These are phyloP conservation scores for Austroboletus novae-zelandiae DNA, from an alignment of 1,284 basidiomycete species.

Conservation along the genomic window DNA sequence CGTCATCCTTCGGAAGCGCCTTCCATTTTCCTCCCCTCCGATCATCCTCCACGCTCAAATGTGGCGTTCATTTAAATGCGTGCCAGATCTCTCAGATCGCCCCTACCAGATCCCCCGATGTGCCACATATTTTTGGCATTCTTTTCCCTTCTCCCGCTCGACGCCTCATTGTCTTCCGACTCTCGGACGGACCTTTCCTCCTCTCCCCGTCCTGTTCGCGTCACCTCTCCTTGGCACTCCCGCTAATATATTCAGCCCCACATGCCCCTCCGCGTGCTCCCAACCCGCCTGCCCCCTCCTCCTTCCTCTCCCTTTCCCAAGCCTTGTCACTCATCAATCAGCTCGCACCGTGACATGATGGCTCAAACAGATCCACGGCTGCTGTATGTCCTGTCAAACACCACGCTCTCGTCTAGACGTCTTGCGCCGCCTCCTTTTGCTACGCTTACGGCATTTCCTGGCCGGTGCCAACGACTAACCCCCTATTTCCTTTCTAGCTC, in stretches of 20 bases:
- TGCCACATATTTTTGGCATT: conserved; percentile 12
- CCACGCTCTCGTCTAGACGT: neutral
- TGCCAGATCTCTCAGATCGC: neutral
- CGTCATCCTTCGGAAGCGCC: conserved; percentile 16
- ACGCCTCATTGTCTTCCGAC: conserved; percentile 12
- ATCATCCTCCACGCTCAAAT: neutral
- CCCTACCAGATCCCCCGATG: conserved; percentile 10
- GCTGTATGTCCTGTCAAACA: neutral
- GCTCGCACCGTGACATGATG: neutral
- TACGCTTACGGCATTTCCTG: conserved; percentile 13
- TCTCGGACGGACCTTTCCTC: conserved; percentile 15
- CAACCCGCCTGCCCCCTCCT: neutral
- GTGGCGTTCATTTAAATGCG: conserved; percentile 7
- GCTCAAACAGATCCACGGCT: neutral
- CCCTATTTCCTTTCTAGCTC: conserved; percentile 15
- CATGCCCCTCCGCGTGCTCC: neutral
- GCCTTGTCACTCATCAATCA: conserved; percentile 6
- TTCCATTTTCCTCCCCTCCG: conserved; percentile 6
- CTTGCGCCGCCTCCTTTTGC: conserved; percentile 17
- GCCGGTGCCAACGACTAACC: neutral
- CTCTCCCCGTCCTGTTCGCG: neutral
- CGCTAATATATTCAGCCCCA: neutral
- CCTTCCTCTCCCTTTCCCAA: neutral
- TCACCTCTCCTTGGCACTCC: neutral
- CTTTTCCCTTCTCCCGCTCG: conserved; percentile 4